These are phyloP conservation scores for Candida berthetii DNA, from an alignment of 805 yeast species.

Conservation along the genomic window DNA sequence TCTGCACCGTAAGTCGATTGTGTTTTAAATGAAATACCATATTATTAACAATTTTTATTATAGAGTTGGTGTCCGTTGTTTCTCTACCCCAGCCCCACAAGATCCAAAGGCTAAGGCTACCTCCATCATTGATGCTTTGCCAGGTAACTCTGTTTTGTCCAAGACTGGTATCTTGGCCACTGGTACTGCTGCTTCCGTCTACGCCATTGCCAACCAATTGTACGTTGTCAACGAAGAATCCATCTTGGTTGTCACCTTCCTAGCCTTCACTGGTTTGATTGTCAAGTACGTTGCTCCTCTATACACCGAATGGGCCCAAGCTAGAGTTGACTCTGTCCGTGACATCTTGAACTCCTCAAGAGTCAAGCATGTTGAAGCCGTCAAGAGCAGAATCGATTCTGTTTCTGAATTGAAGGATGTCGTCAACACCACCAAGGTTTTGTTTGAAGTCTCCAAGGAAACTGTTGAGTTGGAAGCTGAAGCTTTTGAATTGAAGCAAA, in stretches of 20 bases:
- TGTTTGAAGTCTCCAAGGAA: constrained; percentile 93
- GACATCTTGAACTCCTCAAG: constrained; percentile 83
- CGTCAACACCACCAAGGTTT: constrained; percentile 82
- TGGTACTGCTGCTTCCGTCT: constrained; percentile 87
- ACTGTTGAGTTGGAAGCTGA: constrained; percentile 94
- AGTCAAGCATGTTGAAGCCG: constrained; percentile 86
- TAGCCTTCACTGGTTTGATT: constrained; percentile 65
- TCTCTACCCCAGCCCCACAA: constrained; percentile 48
- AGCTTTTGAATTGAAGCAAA: constrained; percentile 89
- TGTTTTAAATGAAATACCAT: background rate
- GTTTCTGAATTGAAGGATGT: constrained; percentile 90
- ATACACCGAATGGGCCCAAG: constrained; percentile 91
- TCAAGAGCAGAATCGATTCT: constrained; percentile 82
- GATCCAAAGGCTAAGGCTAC: constrained; percentile 92
- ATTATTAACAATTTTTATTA: background rate
- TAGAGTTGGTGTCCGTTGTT: constrained; percentile 56
- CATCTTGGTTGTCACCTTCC: constrained; percentile 73
- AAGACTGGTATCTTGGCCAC: constrained; percentile 96
- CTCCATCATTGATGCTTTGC: constrained; percentile 85
- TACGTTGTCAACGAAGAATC: constrained; percentile 94
- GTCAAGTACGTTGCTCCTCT: constrained; percentile 91
- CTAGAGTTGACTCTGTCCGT: constrained; percentile 75
- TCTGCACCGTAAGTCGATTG: constrained; percentile 22
- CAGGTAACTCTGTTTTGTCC: constrained; percentile 82
- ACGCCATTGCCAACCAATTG: constrained; percentile 90